These are phyloP conservation scores for Ziziphus jujuba DNA, from an alignment of 306 rosid genomes.

Conservation along the genomic window DNA sequence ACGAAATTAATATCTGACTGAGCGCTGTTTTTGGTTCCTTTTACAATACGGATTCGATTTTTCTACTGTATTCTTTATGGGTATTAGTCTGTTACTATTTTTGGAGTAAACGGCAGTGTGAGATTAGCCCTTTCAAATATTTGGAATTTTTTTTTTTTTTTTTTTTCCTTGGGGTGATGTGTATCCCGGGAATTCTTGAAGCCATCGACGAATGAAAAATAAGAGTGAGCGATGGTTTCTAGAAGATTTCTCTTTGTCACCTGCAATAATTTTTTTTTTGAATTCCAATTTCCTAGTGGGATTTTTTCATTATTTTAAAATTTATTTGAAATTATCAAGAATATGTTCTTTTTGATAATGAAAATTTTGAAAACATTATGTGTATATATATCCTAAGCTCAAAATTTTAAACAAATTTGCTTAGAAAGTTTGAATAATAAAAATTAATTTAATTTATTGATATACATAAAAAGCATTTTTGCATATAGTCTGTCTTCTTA, in stretches of 20 bases:
- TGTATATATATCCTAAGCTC: no score
- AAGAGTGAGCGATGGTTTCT: conserved; percentile 16
- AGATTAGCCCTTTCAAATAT: neutral
- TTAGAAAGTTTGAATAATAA: no score
- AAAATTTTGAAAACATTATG: no score
- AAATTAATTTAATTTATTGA: no score
- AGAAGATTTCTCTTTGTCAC: conserved; percentile 20
- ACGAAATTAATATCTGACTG: neutral
- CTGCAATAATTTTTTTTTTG: conserved; percentile 10
- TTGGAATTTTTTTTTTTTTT: no score
- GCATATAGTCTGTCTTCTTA: no score
- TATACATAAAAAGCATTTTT: no score
- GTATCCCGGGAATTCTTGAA: conserved; percentile 21
- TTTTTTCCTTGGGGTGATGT: neutral
- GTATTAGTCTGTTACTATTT: neutral
- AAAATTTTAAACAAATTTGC: no score
- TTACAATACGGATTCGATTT: neutral
- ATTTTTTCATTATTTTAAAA: no score
- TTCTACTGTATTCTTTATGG: neutral
- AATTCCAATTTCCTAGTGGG: no score
- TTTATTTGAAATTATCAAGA: no score
- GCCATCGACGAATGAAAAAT: conserved; percentile 11
- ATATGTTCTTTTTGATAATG: no score
- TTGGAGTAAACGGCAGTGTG: neutral
- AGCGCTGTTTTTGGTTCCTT: neutral